Evolutionary conservation across 1,284 basidiomycete species (phyloP).

Genomic region (Ustilago curta): DNA sequence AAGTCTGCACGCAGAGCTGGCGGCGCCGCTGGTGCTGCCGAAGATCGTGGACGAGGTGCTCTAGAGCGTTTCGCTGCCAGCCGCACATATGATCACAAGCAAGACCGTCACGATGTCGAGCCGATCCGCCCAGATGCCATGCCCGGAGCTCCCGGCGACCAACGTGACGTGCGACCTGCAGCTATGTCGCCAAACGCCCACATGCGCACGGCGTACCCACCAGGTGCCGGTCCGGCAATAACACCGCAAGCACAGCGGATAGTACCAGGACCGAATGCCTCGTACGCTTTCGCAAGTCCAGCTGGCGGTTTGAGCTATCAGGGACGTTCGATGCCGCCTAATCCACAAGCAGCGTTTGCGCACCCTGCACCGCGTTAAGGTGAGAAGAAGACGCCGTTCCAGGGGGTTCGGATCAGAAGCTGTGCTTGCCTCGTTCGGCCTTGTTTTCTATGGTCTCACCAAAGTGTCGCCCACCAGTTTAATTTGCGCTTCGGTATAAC

Average conservation of each 20-base stretch:
- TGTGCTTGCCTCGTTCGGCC: background rate
- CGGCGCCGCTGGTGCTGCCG: constrained; percentile 8
- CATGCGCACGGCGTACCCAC: constrained; percentile 19
- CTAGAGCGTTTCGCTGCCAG: constrained; percentile 45
- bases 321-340: constrained; percentile 16
- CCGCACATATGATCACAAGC: constrained; percentile 37
- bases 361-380: background rate
- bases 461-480: constrained; percentile 5
- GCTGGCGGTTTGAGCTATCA: constrained; percentile 17
- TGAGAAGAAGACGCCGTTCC: too few relatives aligned
- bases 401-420: too few relatives aligned
- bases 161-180: constrained; percentile 9
- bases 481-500: background rate
- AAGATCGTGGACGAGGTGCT: constrained; percentile 31
- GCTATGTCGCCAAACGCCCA: constrained; percentile 33
- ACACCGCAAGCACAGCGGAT: constrained; percentile 31
- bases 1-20: constrained; percentile 18
- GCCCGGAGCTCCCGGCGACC: constrained; percentile 5
- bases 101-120: constrained; percentile 47
- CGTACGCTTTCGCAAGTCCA: constrained; percentile 36
- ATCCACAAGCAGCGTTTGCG: constrained; percentile 7
- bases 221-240: constrained; percentile 10
- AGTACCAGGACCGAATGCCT: constrained; percentile 28
- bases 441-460: background rate
- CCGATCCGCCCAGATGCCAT: constrained; percentile 6